Conservation (phyloP, 1,139 yeast genomes). For the Debaryomyces psychrophilus region DNA sequence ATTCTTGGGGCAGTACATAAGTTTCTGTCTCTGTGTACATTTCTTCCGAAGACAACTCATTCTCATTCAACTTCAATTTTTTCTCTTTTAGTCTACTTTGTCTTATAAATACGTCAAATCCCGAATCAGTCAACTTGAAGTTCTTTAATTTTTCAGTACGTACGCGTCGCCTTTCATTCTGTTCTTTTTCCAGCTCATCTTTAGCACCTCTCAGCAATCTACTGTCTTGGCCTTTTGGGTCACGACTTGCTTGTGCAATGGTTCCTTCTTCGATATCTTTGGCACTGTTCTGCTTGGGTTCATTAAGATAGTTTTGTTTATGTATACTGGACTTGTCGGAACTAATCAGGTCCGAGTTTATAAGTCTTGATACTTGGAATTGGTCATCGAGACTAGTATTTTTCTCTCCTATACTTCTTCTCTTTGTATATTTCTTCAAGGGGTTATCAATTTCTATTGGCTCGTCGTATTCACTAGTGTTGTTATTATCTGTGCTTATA, state of each 20-base stretch:
- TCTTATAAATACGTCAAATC: slow-evolving; percentile 13
- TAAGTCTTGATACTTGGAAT: neutral
- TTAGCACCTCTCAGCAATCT: neutral
- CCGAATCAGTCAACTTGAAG: slow-evolving; percentile 14
- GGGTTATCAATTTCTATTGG: neutral
- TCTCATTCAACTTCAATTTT: neutral
- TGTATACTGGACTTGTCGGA: neutral
- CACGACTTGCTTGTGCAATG: neutral
- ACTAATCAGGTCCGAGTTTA: neutral
- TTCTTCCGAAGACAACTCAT: neutral
- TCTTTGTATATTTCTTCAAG: neutral
- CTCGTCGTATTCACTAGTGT: slow-evolving; percentile 4
- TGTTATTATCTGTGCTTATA: slow-evolving; percentile 2
- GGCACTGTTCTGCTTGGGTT: neutral
- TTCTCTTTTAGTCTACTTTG: neutral
- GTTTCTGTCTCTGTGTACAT: neutral
- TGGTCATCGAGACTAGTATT: neutral
- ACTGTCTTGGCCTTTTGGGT: neutral
- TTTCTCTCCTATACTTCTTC: slow-evolving; percentile 1
- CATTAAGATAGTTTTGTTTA: neutral
- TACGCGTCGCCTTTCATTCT: neutral
- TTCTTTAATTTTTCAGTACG: slow-evolving; percentile 8
- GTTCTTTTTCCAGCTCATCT: neutral
- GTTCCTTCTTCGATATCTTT: neutral
- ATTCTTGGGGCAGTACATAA: neutral